Evolutionary conservation across 164 flowering plant species (phyloP).

Genomic region (Piper longum): DNA sequence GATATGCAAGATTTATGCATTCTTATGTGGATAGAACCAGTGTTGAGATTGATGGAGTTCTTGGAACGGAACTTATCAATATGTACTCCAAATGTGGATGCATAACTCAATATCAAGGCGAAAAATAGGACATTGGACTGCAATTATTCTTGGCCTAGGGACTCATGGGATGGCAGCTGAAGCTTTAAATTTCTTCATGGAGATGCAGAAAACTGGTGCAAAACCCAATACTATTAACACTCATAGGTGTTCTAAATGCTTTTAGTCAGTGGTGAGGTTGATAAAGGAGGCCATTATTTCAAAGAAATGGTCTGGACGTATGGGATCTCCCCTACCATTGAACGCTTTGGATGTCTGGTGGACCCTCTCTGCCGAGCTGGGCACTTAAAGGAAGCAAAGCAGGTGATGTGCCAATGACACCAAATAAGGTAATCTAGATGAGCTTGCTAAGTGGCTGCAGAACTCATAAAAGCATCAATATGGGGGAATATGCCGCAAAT

Average conservation of each 20-base stretch:
- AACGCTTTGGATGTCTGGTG: constrained; percentile 16
- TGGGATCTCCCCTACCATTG: constrained; percentile 9
- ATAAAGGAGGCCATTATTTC: constrained; percentile 8
- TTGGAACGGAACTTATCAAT: constrained; percentile 19
- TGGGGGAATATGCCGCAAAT: constrained; percentile 12
- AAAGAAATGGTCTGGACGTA: constrained; percentile 6
- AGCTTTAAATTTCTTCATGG: constrained; percentile 5
- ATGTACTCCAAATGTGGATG: constrained; percentile 16
- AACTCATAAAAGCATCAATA: constrained; percentile 8
- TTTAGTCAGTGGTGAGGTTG: constrained; percentile 13
- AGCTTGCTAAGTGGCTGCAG: constrained; percentile 9
- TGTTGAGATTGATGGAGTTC: constrained; percentile 19
- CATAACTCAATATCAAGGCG: constrained; percentile 3
- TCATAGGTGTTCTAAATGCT: constrained; percentile 12
- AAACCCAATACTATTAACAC: constrained; percentile 11
- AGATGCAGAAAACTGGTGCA: constrained; percentile 7
- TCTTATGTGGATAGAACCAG: constrained; percentile 14
- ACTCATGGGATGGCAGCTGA: constrained; percentile 10
- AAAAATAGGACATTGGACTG: constrained; percentile 15
- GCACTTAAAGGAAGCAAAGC: constrained; percentile 11
- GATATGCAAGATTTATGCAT: constrained; percentile 24
- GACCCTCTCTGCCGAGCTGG: constrained; percentile 13
- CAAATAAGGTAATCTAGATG: constrained; percentile 11
- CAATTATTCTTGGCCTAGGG: constrained; percentile 11
- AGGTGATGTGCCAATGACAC: constrained; percentile 9